These are phyloP conservation scores for Tolypocladium pustulatum DNA, from an alignment of 2,329 filamentous ascomycete species.

Conservation along the genomic window DNA sequence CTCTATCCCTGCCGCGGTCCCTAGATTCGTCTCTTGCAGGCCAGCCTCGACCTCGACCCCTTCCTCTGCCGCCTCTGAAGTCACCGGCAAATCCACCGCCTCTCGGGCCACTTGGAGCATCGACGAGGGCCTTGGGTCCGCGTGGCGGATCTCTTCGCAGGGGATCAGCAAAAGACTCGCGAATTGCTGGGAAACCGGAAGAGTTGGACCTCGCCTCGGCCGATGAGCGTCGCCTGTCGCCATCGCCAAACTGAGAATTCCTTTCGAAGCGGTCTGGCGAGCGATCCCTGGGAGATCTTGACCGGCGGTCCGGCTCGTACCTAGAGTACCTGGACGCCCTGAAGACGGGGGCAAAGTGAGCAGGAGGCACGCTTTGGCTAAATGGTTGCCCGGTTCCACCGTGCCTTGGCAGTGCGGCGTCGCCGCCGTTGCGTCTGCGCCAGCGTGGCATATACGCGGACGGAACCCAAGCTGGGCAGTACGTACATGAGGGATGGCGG, in stretches of 20 bases:
- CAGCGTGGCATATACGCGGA: neutral
- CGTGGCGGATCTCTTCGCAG: constrained; percentile 62
- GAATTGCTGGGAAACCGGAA: constrained; percentile 48
- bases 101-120: constrained; percentile 56
- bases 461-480: neutral
- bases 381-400: neutral
- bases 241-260: constrained; percentile 44
- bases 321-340: constrained; percentile 48
- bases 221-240: constrained; percentile 60
- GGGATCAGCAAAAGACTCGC: constrained; percentile 47
- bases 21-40: constrained; percentile 48
- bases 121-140: constrained; percentile 69
- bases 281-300: constrained; percentile 56
- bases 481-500: constrained; percentile 14
- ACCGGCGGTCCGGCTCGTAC: constrained; percentile 54
- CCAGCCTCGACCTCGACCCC: constrained; percentile 49
- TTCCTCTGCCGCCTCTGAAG: constrained; percentile 41
- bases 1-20: constrained; percentile 49
- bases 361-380: neutral
- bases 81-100: constrained; percentile 57
- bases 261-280: constrained; percentile 57
- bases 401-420: neutral
- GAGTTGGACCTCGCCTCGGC: constrained; percentile 46
- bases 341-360: constrained; percentile 5
- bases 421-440: neutral